A percentile compares a stretch with the other conserved stretches of the same genome.
phyloP scores from a whole-genome alignment of 768 basidiomycete species.

The Boletus eberwhitei region DNA sequence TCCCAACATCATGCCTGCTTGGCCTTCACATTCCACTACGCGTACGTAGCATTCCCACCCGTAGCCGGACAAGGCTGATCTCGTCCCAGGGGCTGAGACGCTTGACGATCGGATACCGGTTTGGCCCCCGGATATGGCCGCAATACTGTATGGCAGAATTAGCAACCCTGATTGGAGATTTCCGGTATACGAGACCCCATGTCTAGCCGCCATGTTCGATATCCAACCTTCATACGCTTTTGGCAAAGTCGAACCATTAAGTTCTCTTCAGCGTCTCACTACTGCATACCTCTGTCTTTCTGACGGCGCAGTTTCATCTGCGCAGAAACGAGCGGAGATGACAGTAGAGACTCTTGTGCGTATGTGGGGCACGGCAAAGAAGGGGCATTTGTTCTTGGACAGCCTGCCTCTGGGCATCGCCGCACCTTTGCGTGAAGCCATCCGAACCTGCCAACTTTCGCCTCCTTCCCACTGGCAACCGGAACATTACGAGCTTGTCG shows the following conservation, averaged over 20 bases:
- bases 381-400: conserved; percentile 48
- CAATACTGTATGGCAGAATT: conserved; percentile 54
- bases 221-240: conserved; percentile 55
- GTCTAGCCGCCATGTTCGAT: conserved; percentile 49
- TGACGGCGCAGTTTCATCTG: conserved; percentile 47
- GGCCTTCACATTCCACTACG: conserved; percentile 50
- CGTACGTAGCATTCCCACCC: conserved; percentile 9
- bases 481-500: conserved; percentile 34
- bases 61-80: conserved; percentile 7
- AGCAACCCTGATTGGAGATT: conserved; percentile 69
- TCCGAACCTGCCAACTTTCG: conserved; percentile 77
- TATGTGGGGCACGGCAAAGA: conserved; percentile 33
- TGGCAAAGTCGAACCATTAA: conserved; percentile 59
- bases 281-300: conserved; percentile 57
- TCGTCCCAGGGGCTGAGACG: conserved; percentile 37
- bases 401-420: conserved; percentile 66
- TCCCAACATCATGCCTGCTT: conserved; percentile 55
- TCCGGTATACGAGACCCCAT: conserved; percentile 42
- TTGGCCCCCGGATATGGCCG: conserved; percentile 75
- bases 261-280: conserved; percentile 50
- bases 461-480: conserved; percentile 73
- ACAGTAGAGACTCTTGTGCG: conserved; percentile 57
- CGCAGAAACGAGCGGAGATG: conserved; percentile 64
- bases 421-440: conserved; percentile 78
- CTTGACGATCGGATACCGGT: conserved; percentile 71